phyloP scores from a whole-genome alignment of 345 rosid species.

The Ceriops tagal region DNA sequence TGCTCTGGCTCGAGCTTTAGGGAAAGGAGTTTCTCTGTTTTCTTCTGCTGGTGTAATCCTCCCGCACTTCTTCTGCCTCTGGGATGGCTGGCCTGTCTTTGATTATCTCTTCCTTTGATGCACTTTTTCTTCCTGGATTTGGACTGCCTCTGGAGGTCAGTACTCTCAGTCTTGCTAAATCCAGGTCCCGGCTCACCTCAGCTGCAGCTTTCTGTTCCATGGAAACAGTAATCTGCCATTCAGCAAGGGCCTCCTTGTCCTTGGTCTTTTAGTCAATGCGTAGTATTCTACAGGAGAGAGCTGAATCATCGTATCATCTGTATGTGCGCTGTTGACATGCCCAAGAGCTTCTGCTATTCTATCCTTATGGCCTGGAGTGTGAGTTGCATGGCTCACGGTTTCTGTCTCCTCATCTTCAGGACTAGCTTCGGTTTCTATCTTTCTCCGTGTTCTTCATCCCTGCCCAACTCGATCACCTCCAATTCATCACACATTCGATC shows the following conservation, averaged over 20 bases:
- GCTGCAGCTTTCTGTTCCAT: slow-evolving; percentile 47
- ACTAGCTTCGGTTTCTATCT: slow-evolving; percentile 33
- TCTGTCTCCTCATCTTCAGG: slow-evolving; percentile 42
- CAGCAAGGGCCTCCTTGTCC: slow-evolving; percentile 40
- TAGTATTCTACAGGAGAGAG: slow-evolving; percentile 32
- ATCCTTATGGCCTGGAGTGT: slow-evolving; percentile 32
- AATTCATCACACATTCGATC: slow-evolving; percentile 24
- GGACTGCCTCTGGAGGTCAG: slow-evolving; percentile 4
- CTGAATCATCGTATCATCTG: slow-evolving; percentile 13
- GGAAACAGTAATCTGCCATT: slow-evolving; percentile 43
- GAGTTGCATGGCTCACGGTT: slow-evolving; percentile 36
- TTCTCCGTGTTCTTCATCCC: slow-evolving; percentile 23
- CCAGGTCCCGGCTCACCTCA: slow-evolving; percentile 32
- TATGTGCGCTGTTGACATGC: slow-evolving; percentile 20
- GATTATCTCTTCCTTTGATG: background rate
- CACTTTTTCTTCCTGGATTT: background rate
- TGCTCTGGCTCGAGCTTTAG: slow-evolving; percentile 29
- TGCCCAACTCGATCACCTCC: slow-evolving; percentile 22
- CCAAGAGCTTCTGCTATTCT: slow-evolving; percentile 32
- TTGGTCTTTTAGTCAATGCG: slow-evolving; percentile 29
- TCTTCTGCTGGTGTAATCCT: background rate
- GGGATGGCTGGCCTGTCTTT: background rate
- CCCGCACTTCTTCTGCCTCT: slow-evolving; percentile 20
- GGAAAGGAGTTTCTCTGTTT: slow-evolving; percentile 13
- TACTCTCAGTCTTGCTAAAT: slow-evolving; percentile 31